These are phyloP conservation scores for Prunus salicina DNA, from an alignment of 306 rosid genomes.

Conservation along the genomic window DNA sequence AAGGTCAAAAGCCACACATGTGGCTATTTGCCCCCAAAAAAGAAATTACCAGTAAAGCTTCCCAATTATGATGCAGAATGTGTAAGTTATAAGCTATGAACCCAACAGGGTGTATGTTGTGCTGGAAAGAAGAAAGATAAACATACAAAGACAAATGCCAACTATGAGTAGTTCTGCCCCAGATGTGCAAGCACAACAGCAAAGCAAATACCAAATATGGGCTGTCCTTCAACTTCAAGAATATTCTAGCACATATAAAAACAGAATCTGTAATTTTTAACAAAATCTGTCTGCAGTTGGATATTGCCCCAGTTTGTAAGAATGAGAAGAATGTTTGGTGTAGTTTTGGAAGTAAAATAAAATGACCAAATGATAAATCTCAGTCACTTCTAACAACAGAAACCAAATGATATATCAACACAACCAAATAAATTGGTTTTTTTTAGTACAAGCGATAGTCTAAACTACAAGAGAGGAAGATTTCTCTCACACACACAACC, in stretches of 20 bases:
- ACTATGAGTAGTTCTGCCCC: constrained; percentile 5
- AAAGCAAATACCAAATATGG: constrained; percentile 46
- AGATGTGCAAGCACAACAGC: constrained; percentile 50
- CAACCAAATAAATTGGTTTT: too few relatives aligned
- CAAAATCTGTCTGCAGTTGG: constrained; percentile 5
- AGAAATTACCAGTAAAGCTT: background rate
- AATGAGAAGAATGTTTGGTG: background rate
- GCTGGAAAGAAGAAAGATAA: constrained; percentile 73
- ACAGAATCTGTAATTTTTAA: background rate
- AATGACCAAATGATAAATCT: background rate
- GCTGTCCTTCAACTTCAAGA: constrained; percentile 41
- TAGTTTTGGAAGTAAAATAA: background rate
- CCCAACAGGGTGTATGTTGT: constrained; percentile 45
- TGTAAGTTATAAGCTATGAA: constrained; percentile 33
- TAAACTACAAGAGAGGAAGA: too few relatives aligned
- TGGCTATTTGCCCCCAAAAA: background rate
- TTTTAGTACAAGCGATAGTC: too few relatives aligned
- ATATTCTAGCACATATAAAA: constrained; percentile 31
- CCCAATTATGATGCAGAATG: constrained; percentile 25
- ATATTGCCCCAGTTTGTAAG: background rate
- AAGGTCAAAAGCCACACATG: background rate
- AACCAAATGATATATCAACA: too few relatives aligned
- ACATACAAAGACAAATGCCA: constrained; percentile 37
- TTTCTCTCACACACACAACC: too few relatives aligned
- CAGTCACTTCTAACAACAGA: background rate